Evolutionary conservation across 345 rosid species (phyloP), one percentile per base, ranked within the genome.

Genomic region (Lepidium africanum): DNA sequence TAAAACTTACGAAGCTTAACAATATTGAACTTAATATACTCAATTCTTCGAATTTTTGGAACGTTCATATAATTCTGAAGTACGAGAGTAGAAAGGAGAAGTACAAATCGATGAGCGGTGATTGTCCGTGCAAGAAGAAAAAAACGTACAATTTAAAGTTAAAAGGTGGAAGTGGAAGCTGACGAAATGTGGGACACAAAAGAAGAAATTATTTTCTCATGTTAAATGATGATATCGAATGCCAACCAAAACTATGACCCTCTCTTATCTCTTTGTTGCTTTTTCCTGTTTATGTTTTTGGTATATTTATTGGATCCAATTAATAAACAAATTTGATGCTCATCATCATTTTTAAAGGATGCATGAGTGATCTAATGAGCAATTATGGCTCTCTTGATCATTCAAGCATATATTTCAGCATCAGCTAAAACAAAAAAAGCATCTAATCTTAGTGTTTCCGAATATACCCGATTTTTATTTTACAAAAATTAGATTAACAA

Each of bases 121-220:
- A 47, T 30, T 55, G 45, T 59, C 72, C 72, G 62, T 73, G 77
- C 66, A 40, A 27, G 8, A 50, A 36, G 6, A n/a, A n/a, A 16
- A 51, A 13, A 17, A 13, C 60, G 70, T 65, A 65, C 67, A 5
- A 45, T 73, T 65, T 27, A 40, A 48, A 57, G 36, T 10, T 27
- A 13, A 32, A 41, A 19, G 53, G 46, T 48, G 53, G 33, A 12
- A 73, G 67, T 73, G 72, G 72, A 59, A 50, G 55, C 77, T 66
- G 77, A 73, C 67, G 67, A 58, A 23, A 35, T 11, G 71, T 73
- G 71, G 77, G 67, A 59, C 77, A 57, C 45, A 23, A 21, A 39
- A 39, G 58, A 58, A 3, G 50, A 64, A 12, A 38, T 21, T 48
- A 64, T 56, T 64, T 49, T 47, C 10, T 72, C 23, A 47, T 37